These are phyloP conservation scores for Ophiostoma sp. DNA, from an alignment of 2,329 filamentous ascomycete species.

Conservation along the genomic window DNA sequence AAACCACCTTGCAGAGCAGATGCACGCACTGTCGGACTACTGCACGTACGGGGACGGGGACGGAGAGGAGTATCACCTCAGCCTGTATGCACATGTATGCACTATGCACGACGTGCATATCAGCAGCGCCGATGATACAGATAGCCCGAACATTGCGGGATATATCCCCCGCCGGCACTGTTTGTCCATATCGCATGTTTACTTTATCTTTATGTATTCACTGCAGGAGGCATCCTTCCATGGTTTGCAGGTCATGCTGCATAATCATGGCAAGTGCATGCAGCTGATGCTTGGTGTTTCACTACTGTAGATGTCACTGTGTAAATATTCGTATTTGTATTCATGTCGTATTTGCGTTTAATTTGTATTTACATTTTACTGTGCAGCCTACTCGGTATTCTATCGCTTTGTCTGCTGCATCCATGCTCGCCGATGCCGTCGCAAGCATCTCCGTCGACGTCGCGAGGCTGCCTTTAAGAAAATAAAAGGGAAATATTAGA, in stretches of 20 bases:
- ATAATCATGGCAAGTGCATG: constrained; percentile 3
- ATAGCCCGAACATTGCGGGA: neutral
- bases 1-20: neutral
- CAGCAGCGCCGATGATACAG: neutral
- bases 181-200: neutral
- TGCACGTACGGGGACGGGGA: neutral
- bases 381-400: too few species aligned
- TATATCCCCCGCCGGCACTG: neutral
- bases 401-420: too few species aligned
- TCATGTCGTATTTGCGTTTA: too few species aligned
- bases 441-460: too few species aligned
- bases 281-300: neutral
- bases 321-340: neutral
- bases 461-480: neutral
- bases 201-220: neutral
- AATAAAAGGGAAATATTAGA: neutral
- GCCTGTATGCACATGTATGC: constrained; percentile 7
- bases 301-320: neutral
- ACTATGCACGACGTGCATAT: constrained; percentile 12
- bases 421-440: too few species aligned
- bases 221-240: constrained; percentile 3
- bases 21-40: neutral
- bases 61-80: neutral
- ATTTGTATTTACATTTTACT: too few species aligned
- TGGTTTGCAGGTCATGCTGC: neutral